Percentiles rank a stretch among this genome's conserved stretches.
phyloP scores from a whole-genome alignment of 768 basidiomycete species.

The Candolleomyces aberdarensis region DNA sequence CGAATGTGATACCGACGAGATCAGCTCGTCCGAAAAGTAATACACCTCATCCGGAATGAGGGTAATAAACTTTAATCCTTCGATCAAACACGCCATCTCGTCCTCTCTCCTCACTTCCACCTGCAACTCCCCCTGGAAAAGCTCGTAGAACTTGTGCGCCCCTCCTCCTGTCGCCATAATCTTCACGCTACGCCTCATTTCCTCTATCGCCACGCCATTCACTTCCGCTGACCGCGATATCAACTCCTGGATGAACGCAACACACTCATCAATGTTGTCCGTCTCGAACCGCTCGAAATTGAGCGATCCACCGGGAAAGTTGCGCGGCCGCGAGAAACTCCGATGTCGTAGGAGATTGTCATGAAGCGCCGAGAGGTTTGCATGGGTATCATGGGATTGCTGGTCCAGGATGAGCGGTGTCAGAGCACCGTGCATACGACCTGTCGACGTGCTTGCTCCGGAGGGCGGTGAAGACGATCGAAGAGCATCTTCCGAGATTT shows the following conservation, averaged over 20 bases:
- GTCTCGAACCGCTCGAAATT: constrained; percentile 99
- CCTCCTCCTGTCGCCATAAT: constrained; percentile 99
- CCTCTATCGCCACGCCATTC: constrained; percentile 83
- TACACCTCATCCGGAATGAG: constrained; percentile 97
- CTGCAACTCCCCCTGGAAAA: constrained; percentile 67
- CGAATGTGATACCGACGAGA: constrained; percentile 55
- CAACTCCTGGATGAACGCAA: constrained; percentile 82
- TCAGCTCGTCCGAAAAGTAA: constrained; percentile 97
- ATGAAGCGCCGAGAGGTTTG: constrained; percentile 35
- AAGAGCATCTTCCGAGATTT: constrained; percentile 22
- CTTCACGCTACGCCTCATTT: constrained; percentile 91
- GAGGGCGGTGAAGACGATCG: constrained; percentile 24
- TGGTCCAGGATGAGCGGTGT: constrained; percentile 73
- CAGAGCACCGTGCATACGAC: constrained; percentile 63
- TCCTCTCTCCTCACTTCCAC: constrained; percentile 91
- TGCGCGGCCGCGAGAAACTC: constrained; percentile 65
- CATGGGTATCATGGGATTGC: constrained; percentile 23
- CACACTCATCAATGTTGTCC: constrained; percentile 76
- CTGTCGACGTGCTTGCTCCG: constrained; percentile 13
- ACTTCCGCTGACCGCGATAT: constrained; percentile 82
- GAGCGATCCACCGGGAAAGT: constrained; percentile 94
- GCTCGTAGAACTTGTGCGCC: constrained; percentile 89
- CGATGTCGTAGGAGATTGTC: constrained; percentile 49
- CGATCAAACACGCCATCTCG: constrained; percentile 98
- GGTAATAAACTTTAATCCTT: constrained; percentile 93